phyloP scores from a whole-genome alignment of 768 basidiomycete genomes.

The Fomitopsis pulvina region DNA sequence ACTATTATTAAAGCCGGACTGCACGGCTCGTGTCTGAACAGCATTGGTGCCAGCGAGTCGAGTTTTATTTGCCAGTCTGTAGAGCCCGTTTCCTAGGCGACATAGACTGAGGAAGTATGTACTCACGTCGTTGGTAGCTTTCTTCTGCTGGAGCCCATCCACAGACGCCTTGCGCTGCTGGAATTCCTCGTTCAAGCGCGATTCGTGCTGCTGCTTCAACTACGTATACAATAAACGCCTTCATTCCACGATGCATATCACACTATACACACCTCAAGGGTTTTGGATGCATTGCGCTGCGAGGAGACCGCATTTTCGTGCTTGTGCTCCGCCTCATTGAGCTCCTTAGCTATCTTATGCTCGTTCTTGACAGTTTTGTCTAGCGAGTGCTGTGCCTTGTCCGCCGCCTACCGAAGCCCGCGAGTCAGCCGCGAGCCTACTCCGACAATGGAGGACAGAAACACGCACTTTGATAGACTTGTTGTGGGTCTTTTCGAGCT shows the following conservation, averaged over 20 bases:
- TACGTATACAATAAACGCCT: slow-evolving; percentile 5
- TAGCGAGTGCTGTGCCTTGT: slow-evolving; percentile 40
- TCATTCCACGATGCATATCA: neutral
- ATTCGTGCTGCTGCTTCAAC: slow-evolving; percentile 22
- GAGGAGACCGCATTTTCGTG: slow-evolving; percentile 45
- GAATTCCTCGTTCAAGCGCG: slow-evolving; percentile 19
- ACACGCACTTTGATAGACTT: slow-evolving; percentile 45
- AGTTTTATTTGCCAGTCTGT: too few relatives aligned
- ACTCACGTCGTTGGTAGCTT: slow-evolving; percentile 25
- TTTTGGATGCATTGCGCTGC: slow-evolving; percentile 35
- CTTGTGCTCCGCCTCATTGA: slow-evolving; percentile 46
- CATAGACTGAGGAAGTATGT: neutral
- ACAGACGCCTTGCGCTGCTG: slow-evolving; percentile 19
- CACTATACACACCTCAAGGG: slow-evolving; percentile 32
- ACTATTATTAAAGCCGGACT: too few relatives aligned
- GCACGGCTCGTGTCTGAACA: too few relatives aligned
- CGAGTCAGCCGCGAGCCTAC: neutral
- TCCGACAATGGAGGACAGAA: neutral
- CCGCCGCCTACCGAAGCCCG: slow-evolving; percentile 32
- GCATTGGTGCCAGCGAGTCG: too few relatives aligned
- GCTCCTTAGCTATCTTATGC: slow-evolving; percentile 39
- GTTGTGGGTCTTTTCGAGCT: slow-evolving; percentile 45
- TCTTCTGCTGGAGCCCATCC: slow-evolving; percentile 21
- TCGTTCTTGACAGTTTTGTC: slow-evolving; percentile 47
- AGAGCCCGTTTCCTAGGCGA: too few relatives aligned